Conservation (phyloP, 352 stramenopile genomes). For the Globisporangium lucens region DNA sequence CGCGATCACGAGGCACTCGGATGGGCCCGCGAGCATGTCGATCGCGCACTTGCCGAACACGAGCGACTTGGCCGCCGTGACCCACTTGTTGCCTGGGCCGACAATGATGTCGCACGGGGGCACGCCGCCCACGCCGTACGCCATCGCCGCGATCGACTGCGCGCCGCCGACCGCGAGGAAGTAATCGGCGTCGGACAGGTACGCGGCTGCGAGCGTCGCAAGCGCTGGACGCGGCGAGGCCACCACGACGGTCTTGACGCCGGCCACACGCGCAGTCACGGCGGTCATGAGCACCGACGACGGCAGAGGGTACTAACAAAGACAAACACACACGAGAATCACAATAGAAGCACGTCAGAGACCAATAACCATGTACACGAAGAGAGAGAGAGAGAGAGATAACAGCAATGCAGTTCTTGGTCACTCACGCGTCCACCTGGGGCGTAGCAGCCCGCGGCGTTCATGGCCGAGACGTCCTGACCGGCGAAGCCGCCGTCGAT, state of each 20-base stretch:
- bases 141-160: slow-evolving; percentile 94
- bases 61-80: slow-evolving; percentile 98
- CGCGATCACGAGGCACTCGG: slow-evolving; percentile 97
- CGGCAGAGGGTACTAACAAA: slow-evolving; percentile 90
- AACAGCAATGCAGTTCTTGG: background rate
- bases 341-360: background rate
- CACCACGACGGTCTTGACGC: slow-evolving; percentile 94
- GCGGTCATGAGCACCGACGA: slow-evolving; percentile 98
- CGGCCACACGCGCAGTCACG: slow-evolving; percentile 92
- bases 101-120: slow-evolving; percentile 97
- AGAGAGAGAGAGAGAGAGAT: background rate
- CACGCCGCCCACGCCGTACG: slow-evolving; percentile 91
- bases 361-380: background rate
- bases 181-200: slow-evolving; percentile 91
- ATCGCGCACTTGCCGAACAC: slow-evolving; percentile 97
- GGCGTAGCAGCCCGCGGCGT: slow-evolving; percentile 94
- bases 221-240: slow-evolving; percentile 89
- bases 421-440: slow-evolving; percentile 88
- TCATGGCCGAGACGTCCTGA: slow-evolving; percentile 87
- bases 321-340: slow-evolving; percentile 5
- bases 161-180: slow-evolving; percentile 77
- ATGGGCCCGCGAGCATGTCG: slow-evolving; percentile 98
- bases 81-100: slow-evolving; percentile 98
- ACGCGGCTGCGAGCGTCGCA: slow-evolving; percentile 93
- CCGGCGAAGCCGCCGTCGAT: slow-evolving; percentile 95